These are phyloP conservation scores for Phialophora macrospora DNA, from an alignment of 2,329 filamentous ascomycete genomes.

Conservation along the genomic window DNA sequence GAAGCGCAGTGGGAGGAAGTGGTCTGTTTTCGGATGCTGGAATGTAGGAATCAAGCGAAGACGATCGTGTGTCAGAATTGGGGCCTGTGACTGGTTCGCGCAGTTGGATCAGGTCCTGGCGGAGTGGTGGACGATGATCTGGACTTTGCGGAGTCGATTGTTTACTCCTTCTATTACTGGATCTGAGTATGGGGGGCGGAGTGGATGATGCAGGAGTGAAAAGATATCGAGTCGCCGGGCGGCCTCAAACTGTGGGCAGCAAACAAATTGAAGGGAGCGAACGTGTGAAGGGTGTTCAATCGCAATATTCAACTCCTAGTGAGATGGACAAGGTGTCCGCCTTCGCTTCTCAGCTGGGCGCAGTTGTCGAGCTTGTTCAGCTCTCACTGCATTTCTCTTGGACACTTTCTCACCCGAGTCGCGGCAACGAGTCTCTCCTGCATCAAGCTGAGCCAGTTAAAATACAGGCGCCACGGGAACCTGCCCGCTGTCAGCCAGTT, in stretches of 20 bases:
- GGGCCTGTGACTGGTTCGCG: slow-evolving; percentile 1
- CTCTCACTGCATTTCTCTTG: slow-evolving; percentile 11
- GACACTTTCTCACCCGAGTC: slow-evolving; percentile 1
- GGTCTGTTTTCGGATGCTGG: slow-evolving; percentile 29
- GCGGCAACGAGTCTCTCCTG: slow-evolving; percentile 1
- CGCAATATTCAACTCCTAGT: background rate
- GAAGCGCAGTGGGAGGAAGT: slow-evolving; percentile 11
- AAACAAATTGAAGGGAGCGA: background rate
- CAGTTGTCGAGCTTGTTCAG: slow-evolving; percentile 3
- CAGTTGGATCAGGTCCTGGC: slow-evolving; percentile 10
- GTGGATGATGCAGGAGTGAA: background rate
- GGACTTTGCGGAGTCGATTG: slow-evolving; percentile 11
- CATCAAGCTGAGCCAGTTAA: background rate
- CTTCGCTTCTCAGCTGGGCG: slow-evolving; percentile 15
- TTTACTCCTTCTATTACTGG: slow-evolving; percentile 20
- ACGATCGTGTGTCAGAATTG: slow-evolving; percentile 16
- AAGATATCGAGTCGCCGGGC: background rate
- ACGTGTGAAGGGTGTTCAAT: background rate
- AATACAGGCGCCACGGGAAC: background rate
- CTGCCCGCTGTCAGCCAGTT: slow-evolving; percentile 1
- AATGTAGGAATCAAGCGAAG: slow-evolving; percentile 24
- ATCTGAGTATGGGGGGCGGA: slow-evolving; percentile 9
- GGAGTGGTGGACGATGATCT: slow-evolving; percentile 7
- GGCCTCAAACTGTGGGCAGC: background rate
- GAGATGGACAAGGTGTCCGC: slow-evolving; percentile 10